Base-by-base conservation (phyloP, 805 yeast genomes). In the Myxozyma sirexii region DNA sequence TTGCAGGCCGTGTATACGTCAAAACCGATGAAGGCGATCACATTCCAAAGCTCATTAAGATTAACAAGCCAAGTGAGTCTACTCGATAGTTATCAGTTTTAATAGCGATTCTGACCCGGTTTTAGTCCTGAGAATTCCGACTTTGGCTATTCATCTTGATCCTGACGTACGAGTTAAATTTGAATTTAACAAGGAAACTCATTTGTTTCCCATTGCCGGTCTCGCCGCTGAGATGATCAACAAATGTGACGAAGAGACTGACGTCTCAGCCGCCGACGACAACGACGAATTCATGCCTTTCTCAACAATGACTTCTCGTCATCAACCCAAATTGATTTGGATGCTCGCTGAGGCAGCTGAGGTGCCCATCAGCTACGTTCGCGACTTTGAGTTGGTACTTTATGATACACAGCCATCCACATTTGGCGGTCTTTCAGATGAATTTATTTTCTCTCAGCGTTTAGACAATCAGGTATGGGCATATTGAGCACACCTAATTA, bases 1-100 rank as follows among this genome's bases (percentile, higher is more conserved):
- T 91, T 60, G 98, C 97, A 7, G 99, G 99, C 15, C 80, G 98
- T 66, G 96, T 93, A 0, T 86, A 86, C 71, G 87, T 89, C 17
- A 79, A 76, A 42, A 80, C 80, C 35, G 69, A 71, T 17, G 75
- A 72, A 3, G 67, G 64, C 15, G 56, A 54, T 17, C 79, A 75
- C 57, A 81, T 82, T 50, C 82, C 96, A 2, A 84, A 80, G 69
- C 78, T 94, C 62, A 83, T 94, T 59, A 89, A 90, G 74, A 80
- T 94, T 63, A 84, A 87, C 64, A 87, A 83, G 72, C 97, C 99
- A 1, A 65, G 62, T 59, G 54, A 4, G 59, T 41, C 8, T 5
- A 3, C 10, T n/a, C 24, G 4, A 15, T 23, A 15, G 10, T 13
- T 42, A 15, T 37, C n/a, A 3, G 12, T 23, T 4, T 31, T 10